Evolutionary conservation across 345 rosid genomes (phyloP).

Genomic region (Pistacia atlantica): DNA sequence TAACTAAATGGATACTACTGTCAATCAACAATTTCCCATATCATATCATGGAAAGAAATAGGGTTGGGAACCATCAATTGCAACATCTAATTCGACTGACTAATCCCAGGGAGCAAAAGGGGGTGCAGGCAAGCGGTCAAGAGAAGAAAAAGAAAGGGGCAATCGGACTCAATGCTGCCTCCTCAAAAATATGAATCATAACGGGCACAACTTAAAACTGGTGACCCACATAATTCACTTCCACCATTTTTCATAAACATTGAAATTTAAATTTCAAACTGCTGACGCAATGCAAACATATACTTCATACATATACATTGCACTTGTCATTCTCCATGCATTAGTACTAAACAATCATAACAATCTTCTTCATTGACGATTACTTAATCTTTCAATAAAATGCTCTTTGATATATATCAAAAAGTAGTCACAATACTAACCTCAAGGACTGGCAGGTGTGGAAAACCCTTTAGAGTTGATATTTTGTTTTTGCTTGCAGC

Average conservation of each 20-base stretch:
- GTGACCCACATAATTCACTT: neutral
- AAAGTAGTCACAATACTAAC: constrained; percentile 34
- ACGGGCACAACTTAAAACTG: too few relatives aligned
- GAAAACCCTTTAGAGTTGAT: constrained; percentile 88
- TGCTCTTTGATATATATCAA: neutral
- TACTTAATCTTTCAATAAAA: neutral
- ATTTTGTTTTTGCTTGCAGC: constrained; percentile 98
- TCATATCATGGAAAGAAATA: too few relatives aligned
- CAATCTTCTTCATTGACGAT: neutral
- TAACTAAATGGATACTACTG: too few relatives aligned
- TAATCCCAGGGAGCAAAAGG: too few relatives aligned
- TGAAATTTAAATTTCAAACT: neutral
- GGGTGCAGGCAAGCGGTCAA: too few relatives aligned
- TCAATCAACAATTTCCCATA: too few relatives aligned
- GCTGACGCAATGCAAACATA: neutral
- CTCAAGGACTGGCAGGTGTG: constrained; percentile 91
- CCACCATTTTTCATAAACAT: neutral
- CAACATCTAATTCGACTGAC: too few relatives aligned
- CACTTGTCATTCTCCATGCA: neutral
- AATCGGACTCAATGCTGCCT: too few relatives aligned
- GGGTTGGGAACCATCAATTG: too few relatives aligned
- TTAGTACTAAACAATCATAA: neutral
- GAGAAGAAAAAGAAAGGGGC: too few relatives aligned
- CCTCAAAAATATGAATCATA: too few relatives aligned
- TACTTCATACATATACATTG: neutral